phyloP scores from a whole-genome alignment of 176 grass and related monocot species.

The Avena sativa region DNA sequence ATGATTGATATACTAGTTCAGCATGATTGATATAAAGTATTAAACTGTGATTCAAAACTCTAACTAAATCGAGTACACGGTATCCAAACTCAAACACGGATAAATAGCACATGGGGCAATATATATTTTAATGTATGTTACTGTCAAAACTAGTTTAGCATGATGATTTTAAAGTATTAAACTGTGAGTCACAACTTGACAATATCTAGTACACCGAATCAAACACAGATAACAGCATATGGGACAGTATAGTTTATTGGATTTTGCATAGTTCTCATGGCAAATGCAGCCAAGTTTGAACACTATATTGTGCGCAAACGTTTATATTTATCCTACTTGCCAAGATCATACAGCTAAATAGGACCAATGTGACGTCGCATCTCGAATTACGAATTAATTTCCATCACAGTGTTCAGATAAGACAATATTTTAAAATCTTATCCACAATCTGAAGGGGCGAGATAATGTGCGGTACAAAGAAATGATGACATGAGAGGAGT shows the following conservation, averaged over 20 bases:
- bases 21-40: not conserved
- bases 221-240: not conserved
- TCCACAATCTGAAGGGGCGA: not conserved
- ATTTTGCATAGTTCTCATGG: not conserved
- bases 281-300: conserved; percentile 8
- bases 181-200: not conserved
- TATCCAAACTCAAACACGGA: not conserved
- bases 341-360: not conserved
- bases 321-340: no score
- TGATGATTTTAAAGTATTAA: not conserved
- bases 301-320: not conserved
- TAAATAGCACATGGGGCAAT: not conserved
- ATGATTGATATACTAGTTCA: not conserved
- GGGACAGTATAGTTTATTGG: not conserved
- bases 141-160: no score
- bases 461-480: not conserved
- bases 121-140: not conserved
- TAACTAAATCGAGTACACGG: not conserved
- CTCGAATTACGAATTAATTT: not conserved
- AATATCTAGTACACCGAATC: not conserved
- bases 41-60: not conserved
- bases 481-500: not conserved
- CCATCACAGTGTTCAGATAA: not conserved
- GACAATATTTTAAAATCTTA: not conserved
- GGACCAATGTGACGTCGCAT: not conserved